Conservation (phyloP, 805 yeast genomes). For the Pichia scutulata region DNA sequence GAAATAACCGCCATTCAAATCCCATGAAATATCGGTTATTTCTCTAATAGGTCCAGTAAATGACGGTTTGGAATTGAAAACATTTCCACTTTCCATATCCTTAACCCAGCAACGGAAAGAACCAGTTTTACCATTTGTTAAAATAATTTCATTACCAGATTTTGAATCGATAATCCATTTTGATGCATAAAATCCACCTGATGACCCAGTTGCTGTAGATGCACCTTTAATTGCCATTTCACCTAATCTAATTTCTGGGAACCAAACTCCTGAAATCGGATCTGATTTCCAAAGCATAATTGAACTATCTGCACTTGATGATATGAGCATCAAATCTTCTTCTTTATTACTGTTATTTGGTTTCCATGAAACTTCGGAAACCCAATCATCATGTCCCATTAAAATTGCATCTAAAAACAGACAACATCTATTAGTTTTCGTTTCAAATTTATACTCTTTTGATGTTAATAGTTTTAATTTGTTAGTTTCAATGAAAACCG, state of each 20-base stretch:
- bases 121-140: constrained; percentile 89
- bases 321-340: constrained; percentile 48
- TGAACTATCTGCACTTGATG: constrained; percentile 90
- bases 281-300: constrained; percentile 94
- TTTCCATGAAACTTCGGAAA: constrained; percentile 79
- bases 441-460: constrained; percentile 58
- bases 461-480: constrained; percentile 55
- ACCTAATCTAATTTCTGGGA: constrained; percentile 72
- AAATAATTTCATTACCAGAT: constrained; percentile 37
- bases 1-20: constrained; percentile 55
- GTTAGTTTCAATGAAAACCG: constrained; percentile 32
- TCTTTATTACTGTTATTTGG: constrained; percentile 29
- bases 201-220: constrained; percentile 94
- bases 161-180: constrained; percentile 53
- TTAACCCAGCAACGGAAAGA: constrained; percentile 72
- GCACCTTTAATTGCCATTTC: constrained; percentile 95
- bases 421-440: constrained; percentile 34
- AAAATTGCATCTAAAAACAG: constrained; percentile 85
- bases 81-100: constrained; percentile 3
- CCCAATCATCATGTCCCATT: constrained; percentile 99
- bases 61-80: constrained; percentile 37
- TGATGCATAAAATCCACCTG: constrained; percentile 56
- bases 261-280: constrained; percentile 80
- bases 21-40: constrained; percentile 77
- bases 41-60: constrained; percentile 70